Base-by-base conservation (phyloP, 1,284 basidiomycete genomes). In the Heterobasidion parviporum region DNA sequence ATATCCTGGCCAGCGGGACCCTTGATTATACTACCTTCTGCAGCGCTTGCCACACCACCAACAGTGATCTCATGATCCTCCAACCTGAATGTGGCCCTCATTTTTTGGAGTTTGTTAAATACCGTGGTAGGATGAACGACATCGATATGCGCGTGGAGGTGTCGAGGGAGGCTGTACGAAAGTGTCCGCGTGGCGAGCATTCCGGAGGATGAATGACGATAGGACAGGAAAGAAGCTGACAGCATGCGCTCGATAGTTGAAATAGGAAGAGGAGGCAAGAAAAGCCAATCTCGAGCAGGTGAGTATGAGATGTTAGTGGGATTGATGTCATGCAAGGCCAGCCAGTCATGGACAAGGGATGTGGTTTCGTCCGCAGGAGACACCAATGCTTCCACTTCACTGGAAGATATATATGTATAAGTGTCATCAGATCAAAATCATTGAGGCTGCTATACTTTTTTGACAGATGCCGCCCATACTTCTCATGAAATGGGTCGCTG, bases 401-500 rank as follows among this genome's bases (percentile, higher is more conserved):
- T 41, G 38, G n/a, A 41, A 41, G 7, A 26, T 26, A 26, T 26
- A 26, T 26, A 26, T 26, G 26, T 26, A 26, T 26, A 26, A 26
- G 26, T 26, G 8, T 45, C 12, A 45, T 15, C 67, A 36, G 79
- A 78, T 61, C 78, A 79, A 46, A 70, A 65, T n/a, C 8, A 10
- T 12, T 8, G 59, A 43, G 48, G 47, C 3, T 7, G 43, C 18
- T 15, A 44, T 16, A 53, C 50, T 43, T 33, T 36, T 36, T 44
- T 7, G 16, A 44, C 56, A 52, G 3, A 49, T 50, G 26, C 8
- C 26, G 32, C 7, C 61, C 67, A 38, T 64, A 79, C 78, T 73
- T 74, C 43, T 68, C 59, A 60, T 82, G 79, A 9, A 59, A 63
- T 8, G 84, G 85, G 59, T 86, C 80, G 62, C 83, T 84, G 52